These are phyloP conservation scores for Populus trichocarpa DNA, from an alignment of 441 rosid genomes.

Conservation along the genomic window DNA sequence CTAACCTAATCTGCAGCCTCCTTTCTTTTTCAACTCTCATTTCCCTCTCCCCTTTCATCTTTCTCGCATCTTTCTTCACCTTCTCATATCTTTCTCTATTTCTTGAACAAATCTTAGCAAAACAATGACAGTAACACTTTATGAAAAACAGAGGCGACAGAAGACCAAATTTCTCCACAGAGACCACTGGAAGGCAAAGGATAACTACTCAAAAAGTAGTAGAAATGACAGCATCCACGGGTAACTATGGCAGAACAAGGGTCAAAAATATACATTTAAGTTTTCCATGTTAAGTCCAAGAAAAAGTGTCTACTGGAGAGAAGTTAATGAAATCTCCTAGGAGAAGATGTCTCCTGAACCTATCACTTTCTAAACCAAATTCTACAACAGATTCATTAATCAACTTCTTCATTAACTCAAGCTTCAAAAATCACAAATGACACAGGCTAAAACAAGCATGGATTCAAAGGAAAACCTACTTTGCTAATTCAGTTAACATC, in stretches of 20 bases:
- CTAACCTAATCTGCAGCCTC: background rate
- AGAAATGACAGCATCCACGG: background rate
- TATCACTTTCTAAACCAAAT: slow-evolving; percentile 1
- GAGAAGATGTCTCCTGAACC: background rate
- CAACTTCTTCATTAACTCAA: background rate
- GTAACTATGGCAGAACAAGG: background rate
- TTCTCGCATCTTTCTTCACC: slow-evolving; percentile 8
- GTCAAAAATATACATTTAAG: slow-evolving; percentile 6
- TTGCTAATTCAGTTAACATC: slow-evolving; percentile 2
- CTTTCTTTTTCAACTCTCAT: background rate
- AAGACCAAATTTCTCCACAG: background rate
- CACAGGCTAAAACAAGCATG: background rate
- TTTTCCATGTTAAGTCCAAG: background rate
- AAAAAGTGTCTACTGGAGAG: slow-evolving; percentile 1
- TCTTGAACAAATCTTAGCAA: background rate
- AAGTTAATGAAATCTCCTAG: background rate
- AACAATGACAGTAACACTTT: background rate
- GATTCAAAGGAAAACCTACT: background rate
- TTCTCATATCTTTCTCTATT: background rate
- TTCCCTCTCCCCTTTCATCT: background rate
- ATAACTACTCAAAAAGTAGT: background rate
- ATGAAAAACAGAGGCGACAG: background rate
- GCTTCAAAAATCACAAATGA: too few relatives aligned
- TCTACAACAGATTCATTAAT: background rate
- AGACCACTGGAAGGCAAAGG: background rate